Base-by-base conservation (phyloP, 2,329 filamentous ascomycete genomes). In the Fusarium redolens region DNA sequence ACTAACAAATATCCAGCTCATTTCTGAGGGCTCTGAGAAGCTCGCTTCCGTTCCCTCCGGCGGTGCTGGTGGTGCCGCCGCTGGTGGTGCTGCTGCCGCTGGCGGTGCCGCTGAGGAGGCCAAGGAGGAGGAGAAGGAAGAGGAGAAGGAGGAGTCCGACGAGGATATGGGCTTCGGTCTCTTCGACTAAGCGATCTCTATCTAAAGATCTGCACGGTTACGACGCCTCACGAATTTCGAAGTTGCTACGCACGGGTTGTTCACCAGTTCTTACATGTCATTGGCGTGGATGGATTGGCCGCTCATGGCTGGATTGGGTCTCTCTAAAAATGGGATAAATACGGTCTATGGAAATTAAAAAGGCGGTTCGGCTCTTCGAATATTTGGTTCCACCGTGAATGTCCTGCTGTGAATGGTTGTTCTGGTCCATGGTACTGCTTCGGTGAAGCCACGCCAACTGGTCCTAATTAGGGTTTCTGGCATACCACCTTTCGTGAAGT, bases 1-100 rank as follows among this genome's bases (percentile, higher is more conserved):
- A 51, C 78, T 80, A 63, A 80, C 69, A 62, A 14, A 6, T 7
- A 30, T 51, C 73, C 79, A 98, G 96, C 88, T 99, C 86, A 98
- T 99, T 85, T 81, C 93, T 81, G 91, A 95, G 86, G 96, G 96
- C 83, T 91, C 93, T 77, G 82, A 88, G 86, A 99, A 99, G 92
- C 94, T 99, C 82, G 96, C 96, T 80, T 98, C 96, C 86, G 96
- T 99, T 83, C 95, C 96, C 86, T 94, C 93, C 82, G 96, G 95
- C 81, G 95, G 95, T 85, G 90, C 88, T 82, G 94, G 91, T 83
- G 93, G 89, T 85, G 93, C 88, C 80, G 87, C 87, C 81, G 88
- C 87, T 80, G 89, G 88, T 84, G 90, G 86, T 82, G 92, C 86
- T 82, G 93, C 87, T 81, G 92, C 86, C 80, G 92, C 87, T 78